phyloP scores from a whole-genome alignment of 805 yeast genomes.

The Sugiyamaella smithiae region DNA sequence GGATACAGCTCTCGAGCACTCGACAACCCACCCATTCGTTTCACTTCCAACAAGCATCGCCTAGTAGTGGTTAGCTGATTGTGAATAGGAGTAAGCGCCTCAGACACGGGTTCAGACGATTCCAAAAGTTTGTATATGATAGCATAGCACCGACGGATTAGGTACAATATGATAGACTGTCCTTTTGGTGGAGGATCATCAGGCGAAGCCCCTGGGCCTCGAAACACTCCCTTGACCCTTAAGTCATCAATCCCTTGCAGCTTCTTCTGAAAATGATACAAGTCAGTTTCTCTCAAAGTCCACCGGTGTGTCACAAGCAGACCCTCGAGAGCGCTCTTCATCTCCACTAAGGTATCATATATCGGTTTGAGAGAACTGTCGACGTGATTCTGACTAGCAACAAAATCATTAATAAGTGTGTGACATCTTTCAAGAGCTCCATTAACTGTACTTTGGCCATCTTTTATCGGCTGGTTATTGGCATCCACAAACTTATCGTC shows the following conservation, averaged over 20 bases:
- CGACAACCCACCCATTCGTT: constrained; percentile 87
- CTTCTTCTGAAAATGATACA: constrained; percentile 75
- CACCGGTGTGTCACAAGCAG: constrained; percentile 90
- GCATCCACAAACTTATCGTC: constrained; percentile 49
- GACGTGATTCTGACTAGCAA: constrained; percentile 43
- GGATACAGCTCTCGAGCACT: constrained; percentile 90
- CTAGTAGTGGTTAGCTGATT: constrained; percentile 91
- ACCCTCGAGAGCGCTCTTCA: constrained; percentile 75
- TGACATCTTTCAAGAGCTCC: constrained; percentile 75
- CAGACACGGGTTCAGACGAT: constrained; percentile 92
- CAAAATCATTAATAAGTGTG: constrained; percentile 66
- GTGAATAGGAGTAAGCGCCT: constrained; percentile 87
- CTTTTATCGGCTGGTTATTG: constrained; percentile 24
- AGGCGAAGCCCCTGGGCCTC: constrained; percentile 16
- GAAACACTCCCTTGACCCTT: constrained; percentile 61
- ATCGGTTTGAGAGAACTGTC: constrained; percentile 53
- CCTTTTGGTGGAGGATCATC: constrained; percentile 26
- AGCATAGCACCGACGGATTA: constrained; percentile 88
- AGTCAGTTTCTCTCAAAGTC: constrained; percentile 95
- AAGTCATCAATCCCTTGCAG: constrained; percentile 71
- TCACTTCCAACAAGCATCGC: constrained; percentile 83
- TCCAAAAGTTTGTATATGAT: constrained; percentile 84
- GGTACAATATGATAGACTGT: constrained; percentile 57
- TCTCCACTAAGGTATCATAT: constrained; percentile 59
- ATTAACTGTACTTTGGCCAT: constrained; percentile 32